Evolutionary conservation across 2,329 filamentous ascomycete genomes (phyloP).

Genomic region (Fusarium caatingaense): DNA sequence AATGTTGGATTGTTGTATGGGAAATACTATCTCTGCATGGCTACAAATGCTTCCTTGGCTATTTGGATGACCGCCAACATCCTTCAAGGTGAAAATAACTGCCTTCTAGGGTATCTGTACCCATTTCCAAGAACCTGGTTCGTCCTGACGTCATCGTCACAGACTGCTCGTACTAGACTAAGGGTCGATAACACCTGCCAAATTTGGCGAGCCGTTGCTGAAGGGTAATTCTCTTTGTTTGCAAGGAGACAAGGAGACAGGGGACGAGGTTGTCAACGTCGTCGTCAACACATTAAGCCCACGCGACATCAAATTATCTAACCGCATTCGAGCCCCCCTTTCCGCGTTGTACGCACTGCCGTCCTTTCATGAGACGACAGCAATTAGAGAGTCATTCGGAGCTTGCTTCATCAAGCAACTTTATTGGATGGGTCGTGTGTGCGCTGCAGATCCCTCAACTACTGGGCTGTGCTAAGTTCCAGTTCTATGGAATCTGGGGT

Average conservation of each 20-base stretch:
- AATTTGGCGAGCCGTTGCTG: slow-evolving; percentile 15
- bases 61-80: neutral
- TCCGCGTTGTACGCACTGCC: neutral
- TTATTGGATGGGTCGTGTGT: slow-evolving; percentile 17
- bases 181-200: slow-evolving; percentile 22
- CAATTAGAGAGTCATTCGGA: neutral
- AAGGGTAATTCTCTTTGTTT: neutral
- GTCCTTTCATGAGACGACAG: neutral
- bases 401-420: neutral
- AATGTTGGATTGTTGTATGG: neutral
- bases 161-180: neutral
- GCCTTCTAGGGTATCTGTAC: neutral
- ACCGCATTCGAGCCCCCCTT: neutral
- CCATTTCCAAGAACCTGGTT: neutral
- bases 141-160: slow-evolving; percentile 28
- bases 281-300: neutral
- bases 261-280: neutral
- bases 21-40: neutral
- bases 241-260: neutral
- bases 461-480: slow-evolving; percentile 4
- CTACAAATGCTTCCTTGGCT: neutral
- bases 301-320: neutral
- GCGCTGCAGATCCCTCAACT: slow-evolving; percentile 12
- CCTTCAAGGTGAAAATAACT: neutral
- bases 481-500: slow-evolving; percentile 23